phyloP scores from a whole-genome alignment of 164 flowering plant genomes.

The Sedum album region DNA sequence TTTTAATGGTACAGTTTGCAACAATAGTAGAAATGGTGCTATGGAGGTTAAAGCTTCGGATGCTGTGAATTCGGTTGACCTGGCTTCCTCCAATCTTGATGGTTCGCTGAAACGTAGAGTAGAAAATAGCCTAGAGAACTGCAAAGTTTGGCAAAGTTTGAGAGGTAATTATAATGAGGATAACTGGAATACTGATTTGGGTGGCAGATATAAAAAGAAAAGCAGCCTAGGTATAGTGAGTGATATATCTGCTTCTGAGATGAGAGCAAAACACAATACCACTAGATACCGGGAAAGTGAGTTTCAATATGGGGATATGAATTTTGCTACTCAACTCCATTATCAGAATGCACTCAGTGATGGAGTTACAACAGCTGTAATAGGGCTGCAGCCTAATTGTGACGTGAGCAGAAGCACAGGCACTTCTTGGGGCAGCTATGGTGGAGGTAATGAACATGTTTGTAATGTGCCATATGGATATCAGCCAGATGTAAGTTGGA shows the following conservation, averaged over 20 bases:
- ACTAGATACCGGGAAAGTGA: not conserved
- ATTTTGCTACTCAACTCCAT: constrained; percentile 3
- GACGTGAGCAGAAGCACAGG: not conserved
- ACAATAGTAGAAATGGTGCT: not conserved
- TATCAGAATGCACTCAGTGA: constrained; percentile 2
- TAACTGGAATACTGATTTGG: constrained; percentile 24
- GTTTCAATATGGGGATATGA: not conserved
- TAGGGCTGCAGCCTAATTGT: constrained; percentile 5
- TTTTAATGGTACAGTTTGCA: constrained; percentile 5
- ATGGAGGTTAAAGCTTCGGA: not conserved
- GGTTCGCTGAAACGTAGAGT: constrained; percentile 10
- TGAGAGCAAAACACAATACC: not conserved
- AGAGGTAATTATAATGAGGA: constrained; percentile 25
- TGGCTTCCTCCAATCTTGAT: constrained; percentile 9
- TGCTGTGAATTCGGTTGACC: not conserved
- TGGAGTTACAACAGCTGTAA: constrained; percentile 1
- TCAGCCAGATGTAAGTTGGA: constrained; percentile 21
- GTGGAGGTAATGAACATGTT: constrained; percentile 22
- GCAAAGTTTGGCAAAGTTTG: constrained; percentile 31
- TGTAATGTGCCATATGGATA: constrained; percentile 27
- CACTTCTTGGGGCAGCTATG: constrained; percentile 20
- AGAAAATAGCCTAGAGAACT: constrained; percentile 17
- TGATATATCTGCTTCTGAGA: not conserved
- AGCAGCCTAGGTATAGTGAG: constrained; percentile 2
- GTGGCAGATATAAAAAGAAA: constrained; percentile 2